These are phyloP conservation scores for Penicillium arizonense DNA, from an alignment of 495 filamentous ascomycete genomes.

Conservation along the genomic window DNA sequence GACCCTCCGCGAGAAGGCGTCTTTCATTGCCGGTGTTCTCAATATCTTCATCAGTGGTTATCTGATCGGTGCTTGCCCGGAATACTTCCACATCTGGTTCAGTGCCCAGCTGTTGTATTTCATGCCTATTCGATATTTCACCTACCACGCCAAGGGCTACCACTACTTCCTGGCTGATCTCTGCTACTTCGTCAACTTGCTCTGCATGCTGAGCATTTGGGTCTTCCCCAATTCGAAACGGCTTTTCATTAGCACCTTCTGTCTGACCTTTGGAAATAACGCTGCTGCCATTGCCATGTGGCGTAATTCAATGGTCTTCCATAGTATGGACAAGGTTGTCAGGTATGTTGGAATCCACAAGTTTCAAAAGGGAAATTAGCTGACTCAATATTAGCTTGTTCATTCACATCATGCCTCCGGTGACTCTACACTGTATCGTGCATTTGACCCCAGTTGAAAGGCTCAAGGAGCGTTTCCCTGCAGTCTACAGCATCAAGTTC, in stretches of 20 bases:
- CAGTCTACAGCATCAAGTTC: slow-evolving; percentile 77
- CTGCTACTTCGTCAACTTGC: slow-evolving; percentile 96
- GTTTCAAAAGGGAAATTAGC: background rate
- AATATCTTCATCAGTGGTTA: slow-evolving; percentile 97
- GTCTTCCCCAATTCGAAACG: slow-evolving; percentile 87
- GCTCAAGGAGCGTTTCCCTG: slow-evolving; percentile 76
- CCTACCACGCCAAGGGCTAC: slow-evolving; percentile 84
- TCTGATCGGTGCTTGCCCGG: slow-evolving; percentile 79
- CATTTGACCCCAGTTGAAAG: slow-evolving; percentile 68
- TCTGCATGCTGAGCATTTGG: slow-evolving; percentile 82
- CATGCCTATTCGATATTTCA: slow-evolving; percentile 92
- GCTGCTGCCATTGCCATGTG: slow-evolving; percentile 99
- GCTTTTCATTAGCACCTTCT: slow-evolving; percentile 90
- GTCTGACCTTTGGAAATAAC: slow-evolving; percentile 92
- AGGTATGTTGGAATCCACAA: slow-evolving; percentile 44
- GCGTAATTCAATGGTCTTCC: slow-evolving; percentile 97
- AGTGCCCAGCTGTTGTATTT: slow-evolving; percentile 82
- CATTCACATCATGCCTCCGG: slow-evolving; percentile 98
- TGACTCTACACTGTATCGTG: slow-evolving; percentile 85
- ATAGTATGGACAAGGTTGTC: slow-evolving; percentile 93
- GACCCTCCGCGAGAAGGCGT: slow-evolving; percentile 87
- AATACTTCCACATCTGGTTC: slow-evolving; percentile 93
- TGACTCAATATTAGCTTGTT: slow-evolving; percentile 62
- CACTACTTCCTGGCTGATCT: slow-evolving; percentile 98
- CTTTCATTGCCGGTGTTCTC: slow-evolving; percentile 92